Evolutionary conservation across 139 green algal species (phyloP).

Genomic region (Monoraphidium neglectum): DNA sequence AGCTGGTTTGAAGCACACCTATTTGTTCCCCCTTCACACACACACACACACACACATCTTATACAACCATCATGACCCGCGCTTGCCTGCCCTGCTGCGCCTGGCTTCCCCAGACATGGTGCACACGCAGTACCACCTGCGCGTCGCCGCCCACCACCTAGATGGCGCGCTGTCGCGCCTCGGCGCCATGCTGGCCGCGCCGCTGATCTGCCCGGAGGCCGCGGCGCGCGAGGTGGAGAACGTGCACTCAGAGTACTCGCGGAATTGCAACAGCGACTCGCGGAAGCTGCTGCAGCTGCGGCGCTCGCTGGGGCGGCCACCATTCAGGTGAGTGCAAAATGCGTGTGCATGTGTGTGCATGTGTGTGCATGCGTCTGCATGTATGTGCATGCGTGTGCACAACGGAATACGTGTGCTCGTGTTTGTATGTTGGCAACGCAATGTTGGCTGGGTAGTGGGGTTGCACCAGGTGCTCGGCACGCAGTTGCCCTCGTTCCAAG

Average conservation of each 20-base stretch:
- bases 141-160: conserved; percentile 34
- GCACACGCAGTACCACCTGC: conserved; percentile 58
- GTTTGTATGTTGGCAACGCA: no score
- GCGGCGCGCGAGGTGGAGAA: conserved; percentile 48
- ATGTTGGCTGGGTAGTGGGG: no score
- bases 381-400: no score
- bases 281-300: conserved; percentile 53
- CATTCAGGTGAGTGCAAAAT: no score
- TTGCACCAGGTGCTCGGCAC: no score
- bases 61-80: background rate
- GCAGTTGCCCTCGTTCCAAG: no score
- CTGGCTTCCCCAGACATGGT: conserved; percentile 44
- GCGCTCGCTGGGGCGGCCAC: conserved; percentile 21
- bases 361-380: no score
- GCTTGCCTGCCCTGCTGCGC: background rate
- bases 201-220: conserved; percentile 35
- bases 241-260: conserved; percentile 32
- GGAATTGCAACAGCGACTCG: conserved; percentile 54
- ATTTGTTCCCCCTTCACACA: no score
- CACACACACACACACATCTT: no score
- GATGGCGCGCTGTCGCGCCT: conserved; percentile 44
- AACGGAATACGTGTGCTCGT: no score
- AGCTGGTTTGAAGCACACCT: no score
- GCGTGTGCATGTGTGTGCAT: no score
- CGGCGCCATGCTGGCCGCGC: conserved; percentile 40